Conservation (phyloP, 177 flowering plant species). For the Vitis hybrid region DNA sequence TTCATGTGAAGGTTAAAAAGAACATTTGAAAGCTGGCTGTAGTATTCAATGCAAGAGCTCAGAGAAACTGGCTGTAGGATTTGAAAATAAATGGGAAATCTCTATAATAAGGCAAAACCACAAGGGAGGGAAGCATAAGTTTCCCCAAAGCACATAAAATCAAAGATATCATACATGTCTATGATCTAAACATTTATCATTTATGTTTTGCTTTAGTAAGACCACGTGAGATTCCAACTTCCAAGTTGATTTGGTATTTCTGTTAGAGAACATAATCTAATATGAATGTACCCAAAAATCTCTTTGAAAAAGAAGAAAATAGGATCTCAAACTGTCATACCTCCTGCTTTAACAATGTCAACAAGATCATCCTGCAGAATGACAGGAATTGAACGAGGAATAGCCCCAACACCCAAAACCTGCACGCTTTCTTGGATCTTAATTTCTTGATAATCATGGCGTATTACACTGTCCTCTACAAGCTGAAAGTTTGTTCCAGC, state of each 20-base stretch:
- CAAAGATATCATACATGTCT: no score
- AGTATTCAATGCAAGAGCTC: no score
- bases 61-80: no score
- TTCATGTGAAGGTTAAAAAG: no score
- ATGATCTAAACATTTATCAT: no score
- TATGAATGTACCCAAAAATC: not conserved
- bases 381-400: constrained; percentile 91
- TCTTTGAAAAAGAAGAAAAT: not conserved
- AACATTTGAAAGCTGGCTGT: no score
- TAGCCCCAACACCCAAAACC: constrained; percentile 89
- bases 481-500: constrained; percentile 65
- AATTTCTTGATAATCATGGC: constrained; percentile 98
- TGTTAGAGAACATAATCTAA: not conserved
- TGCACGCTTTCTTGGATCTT: constrained; percentile 97
- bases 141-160: no score
- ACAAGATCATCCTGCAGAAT: constrained; percentile 94
- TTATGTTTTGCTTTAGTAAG: no score
- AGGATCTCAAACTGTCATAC: constrained; percentile 32
- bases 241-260: not conserved
- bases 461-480: constrained; percentile 55
- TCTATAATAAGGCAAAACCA: no score
- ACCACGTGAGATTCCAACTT: not conserved
- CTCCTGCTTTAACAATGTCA: constrained; percentile 97
- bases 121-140: no score
- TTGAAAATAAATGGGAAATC: no score